These are phyloP conservation scores for Leavenworthia alabamica DNA, from an alignment of 345 rosid species.

Conservation along the genomic window DNA sequence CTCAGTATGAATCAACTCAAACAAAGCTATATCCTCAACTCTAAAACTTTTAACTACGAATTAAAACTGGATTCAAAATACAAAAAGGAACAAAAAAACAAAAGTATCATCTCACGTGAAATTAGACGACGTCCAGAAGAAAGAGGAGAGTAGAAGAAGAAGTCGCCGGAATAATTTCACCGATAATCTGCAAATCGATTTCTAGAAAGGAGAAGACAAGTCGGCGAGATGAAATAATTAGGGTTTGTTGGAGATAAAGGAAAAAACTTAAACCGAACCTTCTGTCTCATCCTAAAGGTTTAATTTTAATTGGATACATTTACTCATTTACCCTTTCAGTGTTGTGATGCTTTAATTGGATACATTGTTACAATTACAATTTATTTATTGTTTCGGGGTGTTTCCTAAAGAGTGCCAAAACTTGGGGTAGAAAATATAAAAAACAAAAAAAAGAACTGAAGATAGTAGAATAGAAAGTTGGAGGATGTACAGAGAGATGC, in stretches of 20 bases:
- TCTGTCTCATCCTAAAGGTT: not conserved
- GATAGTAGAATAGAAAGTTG: not conserved
- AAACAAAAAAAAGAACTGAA: no score
- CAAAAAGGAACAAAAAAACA: not conserved
- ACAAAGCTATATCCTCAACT: not conserved
- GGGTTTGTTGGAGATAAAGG: not conserved
- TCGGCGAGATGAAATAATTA: slow-evolving; percentile 4
- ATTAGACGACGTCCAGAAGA: not conserved
- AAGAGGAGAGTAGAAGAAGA: not conserved
- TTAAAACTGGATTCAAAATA: not conserved
- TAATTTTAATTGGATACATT: not conserved
- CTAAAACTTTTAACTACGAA: not conserved
- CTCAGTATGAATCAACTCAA: not conserved
- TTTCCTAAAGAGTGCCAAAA: slow-evolving; percentile 4
- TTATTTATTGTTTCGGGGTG: not conserved
- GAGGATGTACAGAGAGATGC: not conserved
- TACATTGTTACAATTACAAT: no score
- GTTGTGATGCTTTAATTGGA: not conserved
- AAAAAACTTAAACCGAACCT: not conserved
- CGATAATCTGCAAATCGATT: slow-evolving; percentile 11
- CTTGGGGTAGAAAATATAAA: not conserved
- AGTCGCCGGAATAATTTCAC: slow-evolving; percentile 1
- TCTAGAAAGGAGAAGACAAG: not conserved
- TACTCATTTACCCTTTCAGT: not conserved
- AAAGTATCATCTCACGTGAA: not conserved